These are phyloP conservation scores for Kockiozyma suomiensis DNA, from an alignment of 805 yeast genomes.

Conservation along the genomic window DNA sequence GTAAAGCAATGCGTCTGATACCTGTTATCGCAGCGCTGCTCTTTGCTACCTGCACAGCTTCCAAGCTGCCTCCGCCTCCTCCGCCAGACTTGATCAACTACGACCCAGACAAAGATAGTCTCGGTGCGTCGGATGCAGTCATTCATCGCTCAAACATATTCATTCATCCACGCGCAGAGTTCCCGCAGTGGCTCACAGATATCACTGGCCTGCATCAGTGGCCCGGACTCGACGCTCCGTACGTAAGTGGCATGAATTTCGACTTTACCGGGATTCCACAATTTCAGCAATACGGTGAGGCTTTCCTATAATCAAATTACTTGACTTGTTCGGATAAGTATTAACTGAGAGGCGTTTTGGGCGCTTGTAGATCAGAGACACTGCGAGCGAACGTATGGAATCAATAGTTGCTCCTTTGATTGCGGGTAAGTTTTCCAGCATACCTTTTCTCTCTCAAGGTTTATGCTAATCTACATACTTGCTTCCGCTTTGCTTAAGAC, in stretches of 20 bases:
- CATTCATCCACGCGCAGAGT: conserved; percentile 16
- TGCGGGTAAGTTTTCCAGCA: conserved; percentile 13
- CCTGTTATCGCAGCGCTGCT: background rate
- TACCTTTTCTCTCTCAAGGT: background rate
- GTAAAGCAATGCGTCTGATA: background rate
- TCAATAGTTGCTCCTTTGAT: conserved; percentile 24
- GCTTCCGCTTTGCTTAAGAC: too few relatives aligned
- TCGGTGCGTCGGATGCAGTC: background rate
- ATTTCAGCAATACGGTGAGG: conserved; percentile 14
- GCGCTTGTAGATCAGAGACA: conserved; percentile 20
- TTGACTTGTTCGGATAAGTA: background rate
- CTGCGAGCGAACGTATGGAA: conserved; percentile 7
- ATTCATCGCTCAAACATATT: conserved; percentile 1
- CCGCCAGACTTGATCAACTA: background rate
- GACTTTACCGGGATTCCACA: conserved; percentile 19
- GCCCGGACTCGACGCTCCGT: conserved; percentile 29
- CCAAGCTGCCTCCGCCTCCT: background rate
- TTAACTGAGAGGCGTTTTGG: too few relatives aligned
- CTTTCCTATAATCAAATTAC: background rate
- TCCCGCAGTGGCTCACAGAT: conserved; percentile 24
- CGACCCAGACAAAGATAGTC: background rate
- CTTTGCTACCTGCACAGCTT: background rate
- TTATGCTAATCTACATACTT: background rate
- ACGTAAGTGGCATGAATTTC: conserved; percentile 21
- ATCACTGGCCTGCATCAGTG: conserved; percentile 21